These are phyloP conservation scores for Syzygium oleosum DNA, from an alignment of 345 rosid species.

Conservation along the genomic window DNA sequence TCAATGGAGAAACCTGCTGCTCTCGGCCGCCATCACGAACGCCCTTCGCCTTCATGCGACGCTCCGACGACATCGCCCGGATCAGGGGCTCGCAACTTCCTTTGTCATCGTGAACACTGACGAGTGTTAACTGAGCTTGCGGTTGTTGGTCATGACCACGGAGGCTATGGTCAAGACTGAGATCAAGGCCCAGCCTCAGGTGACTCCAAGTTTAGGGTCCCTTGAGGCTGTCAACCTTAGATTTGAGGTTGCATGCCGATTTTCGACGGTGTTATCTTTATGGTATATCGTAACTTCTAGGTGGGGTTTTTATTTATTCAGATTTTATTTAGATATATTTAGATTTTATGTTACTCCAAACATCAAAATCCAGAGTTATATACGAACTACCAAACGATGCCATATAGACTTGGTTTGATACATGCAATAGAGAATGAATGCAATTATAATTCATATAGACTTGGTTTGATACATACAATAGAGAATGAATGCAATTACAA, in stretches of 20 bases:
- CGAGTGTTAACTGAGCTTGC: no score
- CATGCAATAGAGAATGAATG: neutral
- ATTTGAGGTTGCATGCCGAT: rapidly evolving
- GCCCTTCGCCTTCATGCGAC: neutral
- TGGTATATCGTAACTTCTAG: neutral
- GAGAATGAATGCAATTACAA: neutral
- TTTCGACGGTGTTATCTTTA: no score
- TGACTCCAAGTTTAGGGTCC: neutral
- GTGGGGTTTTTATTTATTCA: neutral
- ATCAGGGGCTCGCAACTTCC: neutral
- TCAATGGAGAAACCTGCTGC: rapidly evolving
- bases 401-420: neutral
- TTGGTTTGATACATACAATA: neutral
- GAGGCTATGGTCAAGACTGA: rapidly evolving
- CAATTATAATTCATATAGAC: neutral
- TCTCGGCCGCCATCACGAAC: neutral
- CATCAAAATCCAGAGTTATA: neutral
- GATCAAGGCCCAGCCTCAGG: neutral
- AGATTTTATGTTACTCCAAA: neutral
- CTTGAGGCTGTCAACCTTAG: neutral
- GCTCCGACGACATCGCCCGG: rapidly evolving
- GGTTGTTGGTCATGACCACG: neutral
- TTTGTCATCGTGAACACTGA: no score
- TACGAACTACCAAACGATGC: no score
- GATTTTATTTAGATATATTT: neutral